Evolutionary conservation across 73 alveolate species (phyloP).

Genomic region (Tetrahymena borealis): DNA sequence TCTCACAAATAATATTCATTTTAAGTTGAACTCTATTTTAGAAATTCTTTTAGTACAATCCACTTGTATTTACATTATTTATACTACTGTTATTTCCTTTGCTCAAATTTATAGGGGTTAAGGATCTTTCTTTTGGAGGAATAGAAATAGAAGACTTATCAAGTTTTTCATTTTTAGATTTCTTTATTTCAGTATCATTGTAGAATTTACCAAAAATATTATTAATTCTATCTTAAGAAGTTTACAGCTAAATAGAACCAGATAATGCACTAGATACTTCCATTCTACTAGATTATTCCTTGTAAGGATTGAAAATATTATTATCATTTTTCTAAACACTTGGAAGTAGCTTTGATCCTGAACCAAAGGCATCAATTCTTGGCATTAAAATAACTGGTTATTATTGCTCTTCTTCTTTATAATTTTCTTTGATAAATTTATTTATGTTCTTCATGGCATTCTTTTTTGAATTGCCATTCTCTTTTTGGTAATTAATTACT

Average conservation of each 20-base stretch:
- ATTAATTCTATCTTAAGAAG: not conserved
- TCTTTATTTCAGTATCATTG: not conserved
- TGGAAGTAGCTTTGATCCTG: not conserved
- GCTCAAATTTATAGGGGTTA: not conserved
- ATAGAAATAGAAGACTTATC: not conserved
- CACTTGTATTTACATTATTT: not conserved
- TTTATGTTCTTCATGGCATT: not conserved
- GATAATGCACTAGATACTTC: not conserved
- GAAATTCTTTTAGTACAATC: not conserved
- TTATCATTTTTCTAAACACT: not conserved
- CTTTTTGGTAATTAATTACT: not conserved
- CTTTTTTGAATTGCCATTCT: not conserved
- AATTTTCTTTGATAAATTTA: not conserved
- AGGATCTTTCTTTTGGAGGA: not conserved
- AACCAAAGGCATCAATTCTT: not conserved
- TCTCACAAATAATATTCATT: not conserved
- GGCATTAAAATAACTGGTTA: not conserved
- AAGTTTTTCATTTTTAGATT: not conserved
- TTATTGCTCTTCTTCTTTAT: not conserved
- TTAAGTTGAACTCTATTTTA: not conserved
- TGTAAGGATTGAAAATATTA: not conserved
- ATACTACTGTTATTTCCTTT: not conserved
- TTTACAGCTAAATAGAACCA: not conserved
- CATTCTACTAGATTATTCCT: not conserved
- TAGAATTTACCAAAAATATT: not conserved